Conservation (phyloP, 2,329 filamentous ascomycete genomes). For the Ceratocystis cacaofunesta region DNA sequence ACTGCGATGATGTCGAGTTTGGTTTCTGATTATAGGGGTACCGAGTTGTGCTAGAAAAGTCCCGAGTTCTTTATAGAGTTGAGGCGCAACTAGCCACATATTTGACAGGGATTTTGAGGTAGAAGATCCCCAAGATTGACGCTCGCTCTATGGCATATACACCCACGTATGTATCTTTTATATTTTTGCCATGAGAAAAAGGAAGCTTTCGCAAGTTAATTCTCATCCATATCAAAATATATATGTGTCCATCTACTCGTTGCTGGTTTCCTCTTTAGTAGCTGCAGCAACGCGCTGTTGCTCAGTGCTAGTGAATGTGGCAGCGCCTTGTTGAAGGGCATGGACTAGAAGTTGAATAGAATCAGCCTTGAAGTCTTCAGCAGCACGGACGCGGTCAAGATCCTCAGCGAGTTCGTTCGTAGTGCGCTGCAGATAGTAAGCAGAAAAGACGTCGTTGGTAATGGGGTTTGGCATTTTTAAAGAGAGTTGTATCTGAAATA, state of each 20-base stretch:
- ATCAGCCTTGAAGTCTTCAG: constrained; percentile 55
- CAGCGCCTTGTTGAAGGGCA: constrained; percentile 52
- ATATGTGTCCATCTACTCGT: not conserved
- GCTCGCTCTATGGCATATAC: too few species aligned
- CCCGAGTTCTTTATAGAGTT: too few species aligned
- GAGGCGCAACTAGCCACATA: not conserved
- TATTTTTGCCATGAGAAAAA: not conserved
- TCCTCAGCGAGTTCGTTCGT: constrained; percentile 61
- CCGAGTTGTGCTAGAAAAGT: not conserved
- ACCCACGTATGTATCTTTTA: not conserved
- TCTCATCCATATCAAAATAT: not conserved
- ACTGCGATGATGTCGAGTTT: not conserved
- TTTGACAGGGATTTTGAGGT: too few species aligned
- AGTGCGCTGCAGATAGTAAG: constrained; percentile 54
- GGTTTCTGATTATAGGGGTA: not conserved
- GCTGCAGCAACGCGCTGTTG: constrained; percentile 20
- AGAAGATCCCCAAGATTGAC: not conserved
- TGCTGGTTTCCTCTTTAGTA: not conserved
- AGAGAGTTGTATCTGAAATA: not conserved
- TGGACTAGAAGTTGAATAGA: constrained; percentile 50
- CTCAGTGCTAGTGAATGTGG: constrained; percentile 40
- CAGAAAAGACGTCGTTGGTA: constrained; percentile 33
- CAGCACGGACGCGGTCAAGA: constrained; percentile 51
- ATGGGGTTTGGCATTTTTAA: constrained; percentile 1
- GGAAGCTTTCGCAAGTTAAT: not conserved